Evolutionary conservation across 495 filamentous ascomycete species (phyloP).

Genomic region (Immersiella caudata): DNA sequence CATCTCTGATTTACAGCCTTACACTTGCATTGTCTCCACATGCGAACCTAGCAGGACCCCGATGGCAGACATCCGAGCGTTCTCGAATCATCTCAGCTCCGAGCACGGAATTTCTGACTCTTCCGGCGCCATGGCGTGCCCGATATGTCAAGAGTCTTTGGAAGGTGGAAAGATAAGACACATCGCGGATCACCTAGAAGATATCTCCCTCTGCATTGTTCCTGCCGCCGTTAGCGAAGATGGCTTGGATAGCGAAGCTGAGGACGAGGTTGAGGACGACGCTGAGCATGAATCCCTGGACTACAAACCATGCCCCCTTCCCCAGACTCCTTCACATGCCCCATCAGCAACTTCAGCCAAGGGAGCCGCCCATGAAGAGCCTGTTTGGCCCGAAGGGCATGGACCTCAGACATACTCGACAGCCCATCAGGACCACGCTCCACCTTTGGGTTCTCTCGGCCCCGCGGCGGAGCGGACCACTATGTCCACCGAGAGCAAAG

Average conservation of each 20-base stretch:
- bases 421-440: no score
- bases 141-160: neutral
- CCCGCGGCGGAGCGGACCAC: no score
- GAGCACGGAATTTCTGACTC: conserved; percentile 3
- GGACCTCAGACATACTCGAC: no score
- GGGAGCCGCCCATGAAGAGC: no score
- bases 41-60: neutral
- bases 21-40: neutral
- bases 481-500: no score
- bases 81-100: neutral
- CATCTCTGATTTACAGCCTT: conserved; percentile 14
- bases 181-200: conserved; percentile 5
- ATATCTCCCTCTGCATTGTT: conserved; percentile 8
- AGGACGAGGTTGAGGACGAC: no score
- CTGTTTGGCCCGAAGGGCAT: no score
- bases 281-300: no score
- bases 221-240: neutral
- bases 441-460: no score
- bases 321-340: no score
- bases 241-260: neutral
- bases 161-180: neutral
- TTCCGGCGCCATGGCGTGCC: neutral
- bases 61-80: neutral
- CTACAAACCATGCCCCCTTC: no score
- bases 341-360: no score